Conservation (phyloP, 306 rosid species). For the Pueraria montana region DNA sequence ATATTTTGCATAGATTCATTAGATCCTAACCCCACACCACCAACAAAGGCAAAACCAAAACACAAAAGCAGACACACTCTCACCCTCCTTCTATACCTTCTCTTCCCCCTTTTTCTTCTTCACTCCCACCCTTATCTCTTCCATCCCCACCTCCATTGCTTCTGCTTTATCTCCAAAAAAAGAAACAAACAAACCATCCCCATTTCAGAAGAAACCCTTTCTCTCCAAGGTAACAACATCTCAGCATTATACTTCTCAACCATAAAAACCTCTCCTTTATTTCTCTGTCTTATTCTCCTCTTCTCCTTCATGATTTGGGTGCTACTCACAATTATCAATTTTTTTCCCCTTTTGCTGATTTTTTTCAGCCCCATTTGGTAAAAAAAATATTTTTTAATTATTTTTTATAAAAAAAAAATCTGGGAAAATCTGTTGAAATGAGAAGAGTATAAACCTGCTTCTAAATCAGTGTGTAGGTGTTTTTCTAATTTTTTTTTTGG, state of each 20-base stretch:
- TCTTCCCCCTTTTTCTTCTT: not conserved
- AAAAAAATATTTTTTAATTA: not conserved
- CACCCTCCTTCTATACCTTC: constrained; percentile 3
- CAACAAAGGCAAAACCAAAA: constrained; percentile 42
- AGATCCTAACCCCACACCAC: constrained; percentile 70
- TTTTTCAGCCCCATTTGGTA: constrained; percentile 1
- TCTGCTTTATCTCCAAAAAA: constrained; percentile 1
- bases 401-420: not conserved
- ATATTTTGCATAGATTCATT: constrained; percentile 76
- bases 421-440: constrained; percentile 20
- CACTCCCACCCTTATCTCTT: constrained; percentile 36
- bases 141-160: constrained; percentile 39
- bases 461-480: not conserved
- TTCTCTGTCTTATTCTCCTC: not conserved
- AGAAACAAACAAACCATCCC: not conserved
- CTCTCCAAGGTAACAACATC: constrained; percentile 40
- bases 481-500: not conserved
- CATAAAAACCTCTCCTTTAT: constrained; percentile 20
- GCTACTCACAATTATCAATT: not conserved
- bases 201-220: no score
- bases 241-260: constrained; percentile 9
- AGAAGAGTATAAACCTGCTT: not conserved
- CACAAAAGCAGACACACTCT: not conserved
- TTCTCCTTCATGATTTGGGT: constrained; percentile 5
- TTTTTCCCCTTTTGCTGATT: not conserved